Base-by-base conservation (phyloP, 176 grass and related monocot genomes). In the Urochloa ruziziensis region DNA sequence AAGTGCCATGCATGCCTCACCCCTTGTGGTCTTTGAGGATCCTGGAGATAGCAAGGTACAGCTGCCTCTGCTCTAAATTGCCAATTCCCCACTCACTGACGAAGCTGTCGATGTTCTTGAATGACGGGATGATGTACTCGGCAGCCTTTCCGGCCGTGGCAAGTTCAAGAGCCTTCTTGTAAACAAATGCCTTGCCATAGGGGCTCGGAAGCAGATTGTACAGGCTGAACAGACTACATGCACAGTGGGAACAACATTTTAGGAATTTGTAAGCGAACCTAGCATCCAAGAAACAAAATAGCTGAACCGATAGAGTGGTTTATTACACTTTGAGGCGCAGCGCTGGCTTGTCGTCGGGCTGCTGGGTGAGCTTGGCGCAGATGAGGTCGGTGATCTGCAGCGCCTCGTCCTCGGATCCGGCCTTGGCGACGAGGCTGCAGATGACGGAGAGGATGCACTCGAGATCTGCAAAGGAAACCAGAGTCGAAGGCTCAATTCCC, bases 1-100 rank as follows among this genome's bases (percentile, higher is more conserved):
- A 42, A 70, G 17, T 23, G 11, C 28, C 33, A 47, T 0, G 28
- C 14, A 27, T 27, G 80, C 0, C 25, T 3, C 10, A 99, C 96
- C 91, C 92, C 60, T 90, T 99, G 0, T 90, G 94, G 86, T 96
- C 93, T 58, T 96, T 99, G 32, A 99, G 80, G 33, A 96, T 90
- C 65, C 80, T 92, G 70, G 93, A n/a, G 15, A 89, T 66, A 21
- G 80, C 37, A 6, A 80, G 91, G 49, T 85, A 99, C 67, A 99
- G 91, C 11, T 91, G 82, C 82, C 96, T 91, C 79, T 92, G 85
- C 39, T 99, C 91, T 36, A 89, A 65, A 72, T 92, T 87, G 62
- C 74, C 83, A 66, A 96, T 91, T 77, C 89, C 90, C 96, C 93
- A 99, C 27, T 99, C 89, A 1, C 68, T 82, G 21, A 96, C 37